Conservation (phyloP, 306 rosid species). For the Parietaria judaica region DNA sequence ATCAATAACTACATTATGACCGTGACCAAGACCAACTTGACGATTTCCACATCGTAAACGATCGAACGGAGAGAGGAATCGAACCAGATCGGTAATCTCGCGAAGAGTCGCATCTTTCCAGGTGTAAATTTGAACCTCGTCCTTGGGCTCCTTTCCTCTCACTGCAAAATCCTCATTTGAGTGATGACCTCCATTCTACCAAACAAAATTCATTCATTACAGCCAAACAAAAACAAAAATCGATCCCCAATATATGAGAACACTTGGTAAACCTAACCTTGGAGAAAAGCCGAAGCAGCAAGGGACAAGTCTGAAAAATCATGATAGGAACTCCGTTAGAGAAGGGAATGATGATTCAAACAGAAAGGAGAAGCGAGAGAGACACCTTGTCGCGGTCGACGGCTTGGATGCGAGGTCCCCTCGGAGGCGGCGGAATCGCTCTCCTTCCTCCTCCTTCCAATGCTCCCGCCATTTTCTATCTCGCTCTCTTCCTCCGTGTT, state of each 20-base stretch:
- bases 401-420: slow-evolving; percentile 31
- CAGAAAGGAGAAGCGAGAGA: not conserved
- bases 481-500: slow-evolving; percentile 1
- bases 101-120: slow-evolving; percentile 96
- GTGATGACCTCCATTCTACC: slow-evolving; percentile 68
- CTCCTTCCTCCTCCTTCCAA: slow-evolving; percentile 36
- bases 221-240: not conserved
- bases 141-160: slow-evolving; percentile 90
- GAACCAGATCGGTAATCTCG: slow-evolving; percentile 81
- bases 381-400: slow-evolving; percentile 44
- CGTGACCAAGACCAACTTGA: too few relatives aligned
- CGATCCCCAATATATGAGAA: not conserved
- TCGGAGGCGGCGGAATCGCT: slow-evolving; percentile 23
- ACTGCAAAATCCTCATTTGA: slow-evolving; percentile 63
- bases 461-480: slow-evolving; percentile 26
- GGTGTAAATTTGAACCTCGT: slow-evolving; percentile 94
- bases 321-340: not conserved
- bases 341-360: not conserved
- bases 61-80: not conserved
- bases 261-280: slow-evolving; percentile 39
- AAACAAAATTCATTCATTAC: not conserved
- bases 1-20: too few relatives aligned
- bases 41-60: not conserved
- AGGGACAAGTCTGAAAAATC: slow-evolving; percentile 68
- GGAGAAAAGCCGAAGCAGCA: slow-evolving; percentile 81